These are phyloP conservation scores for Colletotrichum agaves DNA, from an alignment of 2,329 filamentous ascomycete genomes.

Conservation along the genomic window DNA sequence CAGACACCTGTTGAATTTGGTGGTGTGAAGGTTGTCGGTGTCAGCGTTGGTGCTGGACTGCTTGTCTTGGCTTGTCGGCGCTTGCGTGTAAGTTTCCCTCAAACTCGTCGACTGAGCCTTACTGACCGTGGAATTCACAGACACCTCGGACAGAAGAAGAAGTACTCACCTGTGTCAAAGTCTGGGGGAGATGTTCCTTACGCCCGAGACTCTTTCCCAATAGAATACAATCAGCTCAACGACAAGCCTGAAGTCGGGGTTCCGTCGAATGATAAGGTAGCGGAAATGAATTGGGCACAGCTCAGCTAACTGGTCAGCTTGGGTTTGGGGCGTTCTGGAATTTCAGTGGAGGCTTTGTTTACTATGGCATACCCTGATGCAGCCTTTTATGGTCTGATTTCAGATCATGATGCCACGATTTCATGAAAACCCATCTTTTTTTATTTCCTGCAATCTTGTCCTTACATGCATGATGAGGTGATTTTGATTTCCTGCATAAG, in stretches of 20 bases:
- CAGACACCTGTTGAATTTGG: slow-evolving; percentile 14
- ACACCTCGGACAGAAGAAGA: background rate
- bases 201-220: background rate
- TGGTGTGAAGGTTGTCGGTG: slow-evolving; percentile 52
- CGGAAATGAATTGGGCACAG: background rate
- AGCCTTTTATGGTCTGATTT: too few species aligned
- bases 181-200: background rate
- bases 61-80: slow-evolving; percentile 48
- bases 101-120: background rate
- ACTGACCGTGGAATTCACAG: background rate
- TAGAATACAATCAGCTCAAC: background rate
- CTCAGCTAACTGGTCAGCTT: background rate
- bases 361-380: too few species aligned
- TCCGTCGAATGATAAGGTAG: background rate
- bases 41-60: slow-evolving; percentile 58
- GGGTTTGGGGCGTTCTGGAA: too few species aligned
- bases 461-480: too few species aligned
- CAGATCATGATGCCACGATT: too few species aligned
- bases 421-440: too few species aligned
- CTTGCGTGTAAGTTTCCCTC: slow-evolving; percentile 10
- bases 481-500: too few species aligned
- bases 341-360: too few species aligned
- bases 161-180: slow-evolving; percentile 9
- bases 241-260: background rate
- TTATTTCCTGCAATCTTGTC: too few species aligned